Evolutionary conservation across 768 basidiomycete species (phyloP), one percentile per base, ranked within the genome.

Genomic region (Mycena leptocephala): DNA sequence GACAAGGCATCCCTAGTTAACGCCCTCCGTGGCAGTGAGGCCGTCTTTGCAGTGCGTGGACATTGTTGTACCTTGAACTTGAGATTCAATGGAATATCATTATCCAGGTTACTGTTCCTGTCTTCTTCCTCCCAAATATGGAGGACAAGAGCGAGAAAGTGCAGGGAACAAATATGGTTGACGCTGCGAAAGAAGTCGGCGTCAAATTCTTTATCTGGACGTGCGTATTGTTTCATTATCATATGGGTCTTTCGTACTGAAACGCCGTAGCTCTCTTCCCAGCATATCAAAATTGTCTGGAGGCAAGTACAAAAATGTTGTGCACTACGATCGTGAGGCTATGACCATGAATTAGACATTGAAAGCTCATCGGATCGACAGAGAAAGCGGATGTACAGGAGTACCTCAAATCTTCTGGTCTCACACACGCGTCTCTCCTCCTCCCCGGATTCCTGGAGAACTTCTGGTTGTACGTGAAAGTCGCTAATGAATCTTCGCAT

Each of bases 141-240:
- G 56, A 74, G 43, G 72, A 46, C 10, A 59, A 59, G 33, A 35
- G 18, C 28, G 55, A 69, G 28, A 7, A 41, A 13, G 28, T 30
- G 30, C 67, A 69, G 20, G 67, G 67, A 4, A 69, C 41, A 7
- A 69, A 69, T 30, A 56, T 68, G 5, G 39, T 69, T 24, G 67
- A 56, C 28, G 67, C 67, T 6, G 67, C 67, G 22, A 69, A 69
- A 9, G 24, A 69, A 56, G 37, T 30, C 3, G 67, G 66, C n/a
- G 66, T 68, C 37, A 69, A 69, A 32, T 69, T 69, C 28, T 32
- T 69, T 28, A 61, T 74, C 33, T 74, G 35, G 51, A 67, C 22
- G 72, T 62, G 10, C 26, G 71, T 5, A 8, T 28, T 32, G 11
- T 13, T 26, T 11, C 13, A 32, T 10, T 32, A 33, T 41, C 26